Conservation (phyloP, 495 filamentous ascomycete genomes). For the Penicillium daleae region DNA sequence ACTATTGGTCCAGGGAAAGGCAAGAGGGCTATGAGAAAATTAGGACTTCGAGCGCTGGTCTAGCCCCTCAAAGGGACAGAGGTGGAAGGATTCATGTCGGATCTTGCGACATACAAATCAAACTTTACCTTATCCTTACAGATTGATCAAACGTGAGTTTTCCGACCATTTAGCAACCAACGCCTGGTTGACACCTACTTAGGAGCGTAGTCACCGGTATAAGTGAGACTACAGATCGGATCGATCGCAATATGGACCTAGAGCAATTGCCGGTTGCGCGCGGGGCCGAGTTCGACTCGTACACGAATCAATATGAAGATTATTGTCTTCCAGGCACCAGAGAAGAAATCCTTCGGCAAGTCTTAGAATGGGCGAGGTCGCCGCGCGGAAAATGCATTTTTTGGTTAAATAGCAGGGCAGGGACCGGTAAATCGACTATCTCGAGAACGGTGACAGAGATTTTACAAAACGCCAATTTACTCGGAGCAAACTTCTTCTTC, state of each 20-base stretch:
- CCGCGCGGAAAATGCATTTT: constrained; percentile 32
- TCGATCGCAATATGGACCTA: neutral
- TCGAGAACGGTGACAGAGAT: constrained; percentile 27
- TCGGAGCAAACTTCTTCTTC: too few relatives aligned
- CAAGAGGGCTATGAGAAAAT: constrained; percentile 24
- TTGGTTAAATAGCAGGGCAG: constrained; percentile 47
- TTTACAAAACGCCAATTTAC: constrained; percentile 3
- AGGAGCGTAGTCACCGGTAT: neutral
- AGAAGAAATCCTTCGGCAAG: neutral
- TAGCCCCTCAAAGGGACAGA: constrained; percentile 48
- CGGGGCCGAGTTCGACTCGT: constrained; percentile 7
- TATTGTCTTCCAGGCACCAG: constrained; percentile 10
- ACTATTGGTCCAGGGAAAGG: constrained; percentile 32
- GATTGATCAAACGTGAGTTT: constrained; percentile 46
- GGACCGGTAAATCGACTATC: constrained; percentile 48
- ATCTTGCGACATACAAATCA: constrained; percentile 40
- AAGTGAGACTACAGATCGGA: neutral
- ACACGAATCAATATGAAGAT: constrained; percentile 9
- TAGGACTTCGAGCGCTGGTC: constrained; percentile 42
- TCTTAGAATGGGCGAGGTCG: neutral
- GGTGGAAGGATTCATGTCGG: constrained; percentile 37
- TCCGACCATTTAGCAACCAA: neutral
- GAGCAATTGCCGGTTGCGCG: neutral
- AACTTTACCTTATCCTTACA: constrained; percentile 40
- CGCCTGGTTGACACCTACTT: too few relatives aligned